These are phyloP conservation scores for Endogone sp. DNA, from an alignment of 192 early-diverging fungal species.

Conservation along the genomic window DNA sequence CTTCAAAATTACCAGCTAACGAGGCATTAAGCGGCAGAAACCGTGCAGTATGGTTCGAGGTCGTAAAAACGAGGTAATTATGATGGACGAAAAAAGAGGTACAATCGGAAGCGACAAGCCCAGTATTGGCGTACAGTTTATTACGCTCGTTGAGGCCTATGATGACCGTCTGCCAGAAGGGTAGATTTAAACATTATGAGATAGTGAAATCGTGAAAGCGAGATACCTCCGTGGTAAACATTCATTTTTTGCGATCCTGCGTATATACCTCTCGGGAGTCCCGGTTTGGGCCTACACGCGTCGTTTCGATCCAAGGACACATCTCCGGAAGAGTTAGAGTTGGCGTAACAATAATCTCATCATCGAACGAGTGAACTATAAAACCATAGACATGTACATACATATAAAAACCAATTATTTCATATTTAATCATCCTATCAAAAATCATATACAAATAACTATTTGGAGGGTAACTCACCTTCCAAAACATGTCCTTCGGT, in stretches of 20 bases:
- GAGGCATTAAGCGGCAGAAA: constrained; percentile 57
- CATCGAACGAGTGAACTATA: neutral
- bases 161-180: constrained; percentile 36
- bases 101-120: constrained; percentile 67
- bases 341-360: constrained; percentile 14
- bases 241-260: too few relatives aligned
- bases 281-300: neutral
- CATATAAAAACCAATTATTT: too few relatives aligned
- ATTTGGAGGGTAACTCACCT: constrained; percentile 15
- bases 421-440: too few relatives aligned
- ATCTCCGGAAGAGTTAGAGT: constrained; percentile 27
- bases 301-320: constrained; percentile 54
- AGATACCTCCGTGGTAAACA: too few relatives aligned
- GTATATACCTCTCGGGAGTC: neutral
- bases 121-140: constrained; percentile 77
- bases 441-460: too few relatives aligned
- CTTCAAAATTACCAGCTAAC: constrained; percentile 24
- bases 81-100: constrained; percentile 85
- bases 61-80: constrained; percentile 83
- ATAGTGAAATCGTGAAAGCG: too few relatives aligned
- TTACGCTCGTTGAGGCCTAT: constrained; percentile 76
- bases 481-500: constrained; percentile 36
- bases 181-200: too few relatives aligned
- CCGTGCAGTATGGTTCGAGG: constrained; percentile 71
- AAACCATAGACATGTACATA: too few relatives aligned